phyloP scores from a whole-genome alignment of 306 rosid genomes.

The Cucurbita ficifolia region DNA sequence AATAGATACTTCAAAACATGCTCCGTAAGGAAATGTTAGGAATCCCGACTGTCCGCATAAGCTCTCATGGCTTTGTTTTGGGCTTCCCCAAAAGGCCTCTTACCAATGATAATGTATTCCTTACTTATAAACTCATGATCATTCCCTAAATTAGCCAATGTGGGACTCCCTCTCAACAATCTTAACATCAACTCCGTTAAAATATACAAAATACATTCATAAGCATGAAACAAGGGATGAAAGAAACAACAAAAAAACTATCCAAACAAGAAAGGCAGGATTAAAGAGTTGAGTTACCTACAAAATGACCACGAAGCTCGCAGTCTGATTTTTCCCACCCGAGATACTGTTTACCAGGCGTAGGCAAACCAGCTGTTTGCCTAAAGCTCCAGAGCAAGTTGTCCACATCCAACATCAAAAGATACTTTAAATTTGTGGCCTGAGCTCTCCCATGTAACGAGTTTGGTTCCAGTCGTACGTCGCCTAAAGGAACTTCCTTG shows the following conservation, averaged over 20 bases:
- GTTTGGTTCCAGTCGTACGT: conserved; percentile 42
- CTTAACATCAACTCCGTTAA: no score
- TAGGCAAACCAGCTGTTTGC: conserved; percentile 54
- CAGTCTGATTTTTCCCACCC: conserved; percentile 44
- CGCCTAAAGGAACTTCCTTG: conserved; percentile 48
- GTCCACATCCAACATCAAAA: conserved; percentile 65
- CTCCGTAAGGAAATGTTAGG: no score
- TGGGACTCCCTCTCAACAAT: no score
- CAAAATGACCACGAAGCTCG: conserved; percentile 91
- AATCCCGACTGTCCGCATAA: no score
- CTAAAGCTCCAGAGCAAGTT: conserved; percentile 70
- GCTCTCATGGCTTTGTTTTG: no score
- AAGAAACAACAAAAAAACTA: not conserved
- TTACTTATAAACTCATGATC: no score
- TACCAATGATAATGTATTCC: no score
- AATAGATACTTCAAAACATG: no score
- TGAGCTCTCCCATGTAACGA: conserved; percentile 47
- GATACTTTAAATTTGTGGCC: conserved; percentile 61
- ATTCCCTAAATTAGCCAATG: no score
- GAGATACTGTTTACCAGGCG: conserved; percentile 45
- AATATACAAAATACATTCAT: no score
- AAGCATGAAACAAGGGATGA: not conserved
- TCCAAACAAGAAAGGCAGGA: not conserved
- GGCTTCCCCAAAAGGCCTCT: no score
- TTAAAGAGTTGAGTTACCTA: conserved; percentile 29